Evolutionary conservation across 164 flowering plant genomes (phyloP).

Genomic region (Piper betle): DNA sequence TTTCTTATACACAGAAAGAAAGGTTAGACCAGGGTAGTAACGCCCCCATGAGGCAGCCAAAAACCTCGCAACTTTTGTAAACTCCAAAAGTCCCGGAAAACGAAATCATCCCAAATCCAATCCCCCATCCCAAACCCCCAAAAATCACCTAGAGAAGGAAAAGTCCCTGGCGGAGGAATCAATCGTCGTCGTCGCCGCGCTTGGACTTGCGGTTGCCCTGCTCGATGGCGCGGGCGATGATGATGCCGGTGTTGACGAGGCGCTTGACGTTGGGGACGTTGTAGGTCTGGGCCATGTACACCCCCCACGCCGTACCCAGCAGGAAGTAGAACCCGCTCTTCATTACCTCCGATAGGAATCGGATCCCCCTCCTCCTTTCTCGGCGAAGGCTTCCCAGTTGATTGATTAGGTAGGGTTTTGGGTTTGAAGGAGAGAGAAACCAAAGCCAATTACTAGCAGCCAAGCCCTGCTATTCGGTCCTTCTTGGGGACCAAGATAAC

Average conservation of each 20-base stretch:
- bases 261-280: slow-evolving; percentile 57
- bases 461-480: not conserved
- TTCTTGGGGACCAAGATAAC: not conserved
- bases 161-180: not conserved
- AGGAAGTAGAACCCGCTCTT: slow-evolving; percentile 41
- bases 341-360: slow-evolving; percentile 25
- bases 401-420: not conserved
- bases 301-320: slow-evolving; percentile 37
- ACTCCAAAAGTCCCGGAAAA: no score
- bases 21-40: no score
- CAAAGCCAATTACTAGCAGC: not conserved
- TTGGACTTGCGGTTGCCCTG: slow-evolving; percentile 57
- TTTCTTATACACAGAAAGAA: no score
- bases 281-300: slow-evolving; percentile 73
- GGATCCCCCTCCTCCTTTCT: not conserved
- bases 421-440: no score
- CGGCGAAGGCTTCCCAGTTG: not conserved
- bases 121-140: no score
- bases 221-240: slow-evolving; percentile 47
- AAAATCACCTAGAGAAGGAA: no score
- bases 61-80: no score
- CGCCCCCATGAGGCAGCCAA: no score
- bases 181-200: slow-evolving; percentile 28
- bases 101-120: no score
- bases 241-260: slow-evolving; percentile 34